These are phyloP conservation scores for Karstenula rhodostoma DNA, from an alignment of 2,329 filamentous ascomycete genomes.

Conservation along the genomic window DNA sequence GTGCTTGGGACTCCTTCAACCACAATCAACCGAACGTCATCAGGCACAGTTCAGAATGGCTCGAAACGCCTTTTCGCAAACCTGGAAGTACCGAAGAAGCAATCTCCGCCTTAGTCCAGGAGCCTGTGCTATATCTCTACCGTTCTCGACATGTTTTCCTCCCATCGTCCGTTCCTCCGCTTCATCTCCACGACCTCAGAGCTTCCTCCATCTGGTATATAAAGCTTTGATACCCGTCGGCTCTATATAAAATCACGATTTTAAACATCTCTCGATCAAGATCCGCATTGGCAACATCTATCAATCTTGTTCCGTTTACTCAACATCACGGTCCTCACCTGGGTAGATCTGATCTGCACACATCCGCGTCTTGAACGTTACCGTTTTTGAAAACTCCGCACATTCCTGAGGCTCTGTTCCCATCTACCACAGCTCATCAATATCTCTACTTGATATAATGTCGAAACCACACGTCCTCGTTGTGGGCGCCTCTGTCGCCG, in stretches of 20 bases:
- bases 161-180: constrained; percentile 9
- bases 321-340: too few relatives aligned
- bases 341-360: too few relatives aligned
- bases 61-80: neutral
- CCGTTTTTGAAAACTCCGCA: neutral
- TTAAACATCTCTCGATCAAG: too few relatives aligned
- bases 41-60: neutral
- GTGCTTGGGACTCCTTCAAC: neutral
- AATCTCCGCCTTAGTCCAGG: neutral
- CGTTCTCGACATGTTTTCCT: neutral
- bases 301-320: too few relatives aligned
- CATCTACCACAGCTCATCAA: neutral
- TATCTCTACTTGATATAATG: constrained; percentile 5
- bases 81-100: neutral
- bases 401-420: neutral
- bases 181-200: neutral
- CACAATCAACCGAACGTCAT: neutral
- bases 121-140: neutral
- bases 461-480: constrained; percentile 37
- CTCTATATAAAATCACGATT: neutral
- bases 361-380: too few relatives aligned
- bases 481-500: constrained; percentile 45
- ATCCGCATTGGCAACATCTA: neutral
- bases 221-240: neutral
- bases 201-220: neutral